Evolutionary conservation across 352 stramenopile genomes (phyloP), one percentile per base, ranked within the genome.

Genomic region (Phytophthora nicotianae): DNA sequence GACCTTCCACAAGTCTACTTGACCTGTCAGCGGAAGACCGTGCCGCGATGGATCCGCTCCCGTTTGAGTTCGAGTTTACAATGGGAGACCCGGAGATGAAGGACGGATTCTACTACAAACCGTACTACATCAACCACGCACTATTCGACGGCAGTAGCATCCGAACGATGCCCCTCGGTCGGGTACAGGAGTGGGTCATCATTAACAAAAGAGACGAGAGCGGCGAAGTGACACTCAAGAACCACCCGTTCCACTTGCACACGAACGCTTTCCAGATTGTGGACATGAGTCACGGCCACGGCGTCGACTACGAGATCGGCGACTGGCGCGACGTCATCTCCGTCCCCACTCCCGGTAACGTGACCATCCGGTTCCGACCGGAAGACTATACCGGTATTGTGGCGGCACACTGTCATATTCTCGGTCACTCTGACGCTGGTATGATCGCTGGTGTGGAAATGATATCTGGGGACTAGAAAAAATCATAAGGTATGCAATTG

Each of bases 181-280:
- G 62, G 4, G 77, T 93, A 1, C 76, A 91, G 48, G 83, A 95
- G 70, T 95, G 85, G 87, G 76, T 86, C 2, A 59, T 95, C 57
- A 68, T 81, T 14, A 91, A 91, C 58, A 62, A 68, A 27, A 66
- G 75, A 4, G 74, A 88, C 10, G 70, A 83, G 32, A 62, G 48
- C 33, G 79, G 77, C 10, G 67, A 59, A 17, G 50, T 72, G 17
- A 73, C 81, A 3, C 35, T 68, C 9, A 89, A 83, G 69, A 92
- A 93, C 49, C 88, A 96, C 50, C 88, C 88, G 48, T 96, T 94
- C 57, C 88, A 95, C 62, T 58, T 95, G 53, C 88, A 96, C 68
- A 91, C 85, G 21, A 95, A 93, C 52, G 78, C 85, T 21, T 93
- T 93, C 69, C 86, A 95, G 70, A 77, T 96, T 54, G 75, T 93